phyloP scores from a whole-genome alignment of 176 grass and related monocot species.

The Hordeum vulgare region DNA sequence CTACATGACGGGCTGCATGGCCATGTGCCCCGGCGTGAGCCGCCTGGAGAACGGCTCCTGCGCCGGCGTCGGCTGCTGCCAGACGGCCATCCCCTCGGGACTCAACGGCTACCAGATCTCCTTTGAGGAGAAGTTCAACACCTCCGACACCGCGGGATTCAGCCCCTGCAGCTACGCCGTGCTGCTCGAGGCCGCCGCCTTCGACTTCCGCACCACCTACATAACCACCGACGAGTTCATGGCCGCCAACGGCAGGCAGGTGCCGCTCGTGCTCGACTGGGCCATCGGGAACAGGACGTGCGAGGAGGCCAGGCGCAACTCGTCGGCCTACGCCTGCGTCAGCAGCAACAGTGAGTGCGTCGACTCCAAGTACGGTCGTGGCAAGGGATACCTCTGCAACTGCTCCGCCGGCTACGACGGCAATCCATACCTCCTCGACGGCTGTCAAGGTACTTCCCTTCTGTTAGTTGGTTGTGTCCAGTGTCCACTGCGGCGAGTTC shows the following conservation, averaged over 20 bases:
- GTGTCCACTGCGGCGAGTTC: neutral
- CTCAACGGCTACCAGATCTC: slow-evolving; percentile 29
- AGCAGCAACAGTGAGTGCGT: slow-evolving; percentile 36
- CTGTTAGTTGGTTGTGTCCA: neutral
- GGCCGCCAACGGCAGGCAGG: neutral
- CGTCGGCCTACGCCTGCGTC: slow-evolving; percentile 42
- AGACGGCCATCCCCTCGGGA: slow-evolving; percentile 42
- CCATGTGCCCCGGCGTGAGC: slow-evolving; percentile 23
- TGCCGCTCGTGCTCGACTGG: slow-evolving; percentile 67
- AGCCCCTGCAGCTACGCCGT: slow-evolving; percentile 53
- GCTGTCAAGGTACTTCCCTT: slow-evolving; percentile 42
- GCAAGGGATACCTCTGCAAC: slow-evolving; percentile 57
- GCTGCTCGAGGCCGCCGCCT: slow-evolving; percentile 44
- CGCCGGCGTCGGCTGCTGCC: slow-evolving; percentile 74
- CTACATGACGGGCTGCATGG: slow-evolving; percentile 53
- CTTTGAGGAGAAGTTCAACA: slow-evolving; percentile 41
- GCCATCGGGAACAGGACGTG: slow-evolving; percentile 50
- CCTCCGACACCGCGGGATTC: neutral
- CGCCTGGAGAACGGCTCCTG: slow-evolving; percentile 34
- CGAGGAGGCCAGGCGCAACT: slow-evolving; percentile 23
- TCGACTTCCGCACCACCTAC: slow-evolving; percentile 42
- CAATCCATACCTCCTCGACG: slow-evolving; percentile 59
- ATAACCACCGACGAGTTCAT: slow-evolving; percentile 42
- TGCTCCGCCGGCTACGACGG: slow-evolving; percentile 54
- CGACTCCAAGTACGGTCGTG: slow-evolving; percentile 39